phyloP scores from a whole-genome alignment of 495 filamentous ascomycete species.

The Lepraria neglecta region DNA sequence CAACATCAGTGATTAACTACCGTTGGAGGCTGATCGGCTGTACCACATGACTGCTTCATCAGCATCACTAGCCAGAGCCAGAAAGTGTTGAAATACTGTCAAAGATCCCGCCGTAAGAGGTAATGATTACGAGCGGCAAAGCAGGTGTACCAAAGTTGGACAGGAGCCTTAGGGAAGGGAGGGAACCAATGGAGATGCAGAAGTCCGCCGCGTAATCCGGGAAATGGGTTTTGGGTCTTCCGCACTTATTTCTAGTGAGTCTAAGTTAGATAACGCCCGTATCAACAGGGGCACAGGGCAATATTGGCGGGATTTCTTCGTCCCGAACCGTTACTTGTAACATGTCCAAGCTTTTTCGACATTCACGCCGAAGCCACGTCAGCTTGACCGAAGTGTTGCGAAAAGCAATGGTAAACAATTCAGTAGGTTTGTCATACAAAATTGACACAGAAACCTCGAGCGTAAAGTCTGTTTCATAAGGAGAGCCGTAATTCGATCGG shows the following conservation, averaged over 20 bases:
- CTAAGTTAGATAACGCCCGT: constrained; percentile 1
- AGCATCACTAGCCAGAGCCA: constrained; percentile 17
- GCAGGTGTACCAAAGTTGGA: constrained; percentile 5
- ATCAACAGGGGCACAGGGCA: constrained; percentile 15
- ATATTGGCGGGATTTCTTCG: constrained; percentile 20
- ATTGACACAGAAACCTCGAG: not conserved
- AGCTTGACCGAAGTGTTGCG: not conserved
- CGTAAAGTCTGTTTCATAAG: constrained; percentile 7
- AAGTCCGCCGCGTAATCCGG: constrained; percentile 2
- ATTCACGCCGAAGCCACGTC: constrained; percentile 11
- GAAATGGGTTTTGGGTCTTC: constrained; percentile 13
- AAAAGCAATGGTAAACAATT: not conserved
- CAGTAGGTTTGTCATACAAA: not conserved
- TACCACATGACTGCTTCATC: constrained; percentile 13
- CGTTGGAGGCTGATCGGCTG: not conserved
- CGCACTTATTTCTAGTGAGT: constrained; percentile 1
- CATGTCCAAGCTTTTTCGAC: constrained; percentile 9
- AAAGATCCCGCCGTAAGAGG: not conserved
- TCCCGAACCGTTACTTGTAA: constrained; percentile 23
- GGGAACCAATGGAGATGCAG: not conserved
- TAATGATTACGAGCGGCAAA: constrained; percentile 19
- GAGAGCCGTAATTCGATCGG: constrained; percentile 2
- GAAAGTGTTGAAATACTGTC: constrained; percentile 8
- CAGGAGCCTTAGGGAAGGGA: not conserved
- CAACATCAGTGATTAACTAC: not conserved